Evolutionary conservation across 2,329 filamentous ascomycete genomes (phyloP).

Genomic region (Aspergillus vadensis): DNA sequence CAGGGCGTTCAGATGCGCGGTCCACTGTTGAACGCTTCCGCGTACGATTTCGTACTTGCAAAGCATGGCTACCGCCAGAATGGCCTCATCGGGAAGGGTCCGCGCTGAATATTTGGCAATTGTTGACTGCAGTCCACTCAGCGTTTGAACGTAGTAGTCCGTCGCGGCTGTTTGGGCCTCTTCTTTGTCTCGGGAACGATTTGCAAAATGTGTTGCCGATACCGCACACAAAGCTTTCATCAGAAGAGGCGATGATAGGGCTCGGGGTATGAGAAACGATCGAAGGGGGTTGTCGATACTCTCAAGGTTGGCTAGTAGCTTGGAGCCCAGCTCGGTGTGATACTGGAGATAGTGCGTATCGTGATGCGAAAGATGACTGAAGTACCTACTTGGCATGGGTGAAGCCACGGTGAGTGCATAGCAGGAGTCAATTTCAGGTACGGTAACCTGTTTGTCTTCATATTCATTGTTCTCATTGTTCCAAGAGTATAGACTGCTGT

Average conservation of each 20-base stretch:
- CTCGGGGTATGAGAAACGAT: conserved; percentile 39
- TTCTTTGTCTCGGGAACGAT: conserved; percentile 28
- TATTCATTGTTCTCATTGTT: conserved; percentile 5
- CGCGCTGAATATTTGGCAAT: conserved; percentile 23
- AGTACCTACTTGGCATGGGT: conserved; percentile 20
- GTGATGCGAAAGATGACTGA: conserved; percentile 31
- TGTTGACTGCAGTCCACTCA: conserved; percentile 35
- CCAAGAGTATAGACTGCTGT: background rate
- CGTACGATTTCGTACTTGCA: conserved; percentile 44
- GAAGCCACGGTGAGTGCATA: conserved; percentile 14
- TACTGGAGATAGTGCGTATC: conserved; percentile 44
- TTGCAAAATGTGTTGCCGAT: conserved; percentile 41
- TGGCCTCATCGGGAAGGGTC: conserved; percentile 32
- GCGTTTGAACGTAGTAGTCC: conserved; percentile 37
- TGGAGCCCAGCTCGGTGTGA: conserved; percentile 38
- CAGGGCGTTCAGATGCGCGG: conserved; percentile 39
- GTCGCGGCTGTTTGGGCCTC: conserved; percentile 33
- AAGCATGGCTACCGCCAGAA: conserved; percentile 40
- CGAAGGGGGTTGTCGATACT: conserved; percentile 40
- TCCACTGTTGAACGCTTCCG: conserved; percentile 43
- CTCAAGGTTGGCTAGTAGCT: conserved; percentile 40
- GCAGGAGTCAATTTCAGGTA: background rate
- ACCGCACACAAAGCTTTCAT: conserved; percentile 43
- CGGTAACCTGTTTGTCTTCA: background rate
- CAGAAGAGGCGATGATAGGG: conserved; percentile 38